phyloP scores from a whole-genome alignment of 345 rosid genomes.

The Eucalyptus erythrocorys region DNA sequence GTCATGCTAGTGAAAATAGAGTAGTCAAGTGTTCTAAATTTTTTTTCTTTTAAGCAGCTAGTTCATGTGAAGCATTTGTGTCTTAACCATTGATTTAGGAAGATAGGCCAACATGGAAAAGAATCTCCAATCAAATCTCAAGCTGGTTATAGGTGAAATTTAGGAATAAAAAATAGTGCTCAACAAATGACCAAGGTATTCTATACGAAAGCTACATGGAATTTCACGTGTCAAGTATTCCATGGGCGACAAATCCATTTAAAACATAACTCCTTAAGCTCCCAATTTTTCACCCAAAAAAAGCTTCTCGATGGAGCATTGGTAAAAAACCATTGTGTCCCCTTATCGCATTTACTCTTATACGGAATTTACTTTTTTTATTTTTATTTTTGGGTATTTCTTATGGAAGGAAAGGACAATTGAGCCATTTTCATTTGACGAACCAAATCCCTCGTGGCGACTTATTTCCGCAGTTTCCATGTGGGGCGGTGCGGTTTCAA shows the following conservation, averaged over 20 bases:
- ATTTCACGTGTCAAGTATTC: too few species aligned
- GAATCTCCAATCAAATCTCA: not conserved
- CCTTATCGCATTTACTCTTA: not conserved
- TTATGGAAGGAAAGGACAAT: not conserved
- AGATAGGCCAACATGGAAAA: not conserved
- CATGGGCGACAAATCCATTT: not conserved
- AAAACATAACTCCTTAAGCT: too few species aligned
- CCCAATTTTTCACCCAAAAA: too few species aligned
- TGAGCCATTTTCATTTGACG: not conserved
- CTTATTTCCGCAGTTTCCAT: too few species aligned
- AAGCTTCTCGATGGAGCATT: too few species aligned
- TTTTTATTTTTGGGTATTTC: not conserved
- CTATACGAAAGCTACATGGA: too few species aligned
- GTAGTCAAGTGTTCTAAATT: too few species aligned
- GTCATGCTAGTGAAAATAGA: too few species aligned
- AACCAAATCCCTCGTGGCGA: not conserved
- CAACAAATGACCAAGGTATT: not conserved
- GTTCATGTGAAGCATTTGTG: not conserved
- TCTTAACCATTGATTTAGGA: not conserved
- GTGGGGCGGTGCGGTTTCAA: not conserved
- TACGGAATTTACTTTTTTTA: not conserved
- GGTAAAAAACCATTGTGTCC: not conserved
- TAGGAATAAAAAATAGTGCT: rapidly evolving
- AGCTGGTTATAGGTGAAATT: not conserved
- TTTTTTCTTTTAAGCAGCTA: not conserved